These are phyloP conservation scores for Xylaria sp. DNA, from an alignment of 2,329 filamentous ascomycete species.

Conservation along the genomic window DNA sequence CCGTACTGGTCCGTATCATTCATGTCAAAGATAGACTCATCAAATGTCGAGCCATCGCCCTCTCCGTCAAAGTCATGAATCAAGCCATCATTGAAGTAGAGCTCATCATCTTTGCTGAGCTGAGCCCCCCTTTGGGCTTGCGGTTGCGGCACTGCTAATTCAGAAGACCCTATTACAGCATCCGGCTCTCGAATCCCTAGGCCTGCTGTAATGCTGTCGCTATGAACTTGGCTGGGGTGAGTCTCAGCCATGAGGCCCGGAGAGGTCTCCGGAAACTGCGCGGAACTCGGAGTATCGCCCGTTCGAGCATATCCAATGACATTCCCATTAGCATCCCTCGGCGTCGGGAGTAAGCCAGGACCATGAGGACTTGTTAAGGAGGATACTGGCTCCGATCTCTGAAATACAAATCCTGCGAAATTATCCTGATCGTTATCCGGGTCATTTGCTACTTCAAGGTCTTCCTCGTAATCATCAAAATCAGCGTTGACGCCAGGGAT, in stretches of 20 bases:
- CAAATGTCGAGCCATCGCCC: slow-evolving; percentile 64
- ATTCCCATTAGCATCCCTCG: slow-evolving; percentile 60
- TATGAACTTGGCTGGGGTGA: slow-evolving; percentile 15
- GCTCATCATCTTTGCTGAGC: slow-evolving; percentile 59
- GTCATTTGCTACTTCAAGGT: slow-evolving; percentile 47
- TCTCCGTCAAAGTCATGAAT: slow-evolving; percentile 58
- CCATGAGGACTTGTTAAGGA: slow-evolving; percentile 57
- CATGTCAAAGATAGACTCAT: slow-evolving; percentile 76
- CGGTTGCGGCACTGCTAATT: slow-evolving; percentile 24
- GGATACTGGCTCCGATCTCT: slow-evolving; percentile 59
- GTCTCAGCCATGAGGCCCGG: slow-evolving; percentile 9
- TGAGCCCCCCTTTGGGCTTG: slow-evolving; percentile 20
- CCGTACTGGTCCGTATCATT: slow-evolving; percentile 69
- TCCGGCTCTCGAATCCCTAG: slow-evolving; percentile 52
- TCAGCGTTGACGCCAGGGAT: slow-evolving; percentile 62
- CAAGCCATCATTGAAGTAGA: slow-evolving; percentile 73
- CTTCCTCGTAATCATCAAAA: slow-evolving; percentile 49
- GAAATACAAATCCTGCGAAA: slow-evolving; percentile 65
- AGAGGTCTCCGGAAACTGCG: slow-evolving; percentile 23
- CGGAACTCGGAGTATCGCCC: slow-evolving; percentile 49
- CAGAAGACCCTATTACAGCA: slow-evolving; percentile 26
- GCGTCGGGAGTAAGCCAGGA: slow-evolving; percentile 55
- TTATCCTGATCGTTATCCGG: slow-evolving; percentile 65
- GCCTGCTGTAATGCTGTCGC: slow-evolving; percentile 41
- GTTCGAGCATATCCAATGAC: slow-evolving; percentile 63